phyloP scores from a whole-genome alignment of 495 filamentous ascomycete genomes.

The Neurospora discreta region DNA sequence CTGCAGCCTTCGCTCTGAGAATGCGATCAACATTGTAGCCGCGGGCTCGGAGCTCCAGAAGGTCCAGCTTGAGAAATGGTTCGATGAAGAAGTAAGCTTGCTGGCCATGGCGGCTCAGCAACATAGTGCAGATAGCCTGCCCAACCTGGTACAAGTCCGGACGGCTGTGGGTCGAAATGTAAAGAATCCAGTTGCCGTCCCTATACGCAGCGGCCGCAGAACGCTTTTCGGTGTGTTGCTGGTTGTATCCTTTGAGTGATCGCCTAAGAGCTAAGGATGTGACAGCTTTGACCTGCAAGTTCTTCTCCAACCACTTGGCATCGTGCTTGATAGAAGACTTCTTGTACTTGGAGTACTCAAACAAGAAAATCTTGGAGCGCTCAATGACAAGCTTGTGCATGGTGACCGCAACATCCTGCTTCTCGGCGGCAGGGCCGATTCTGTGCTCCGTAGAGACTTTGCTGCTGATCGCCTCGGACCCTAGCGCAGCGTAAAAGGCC shows the following conservation, averaged over 20 bases:
- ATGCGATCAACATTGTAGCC: slow-evolving; percentile 95
- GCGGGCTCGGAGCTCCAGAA: slow-evolving; percentile 63
- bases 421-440: slow-evolving; percentile 36
- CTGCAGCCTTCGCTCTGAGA: slow-evolving; percentile 68
- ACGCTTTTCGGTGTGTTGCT: slow-evolving; percentile 56
- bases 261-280: slow-evolving; percentile 61
- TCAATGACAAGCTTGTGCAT: slow-evolving; percentile 74
- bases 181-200: slow-evolving; percentile 25
- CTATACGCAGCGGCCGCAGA: slow-evolving; percentile 45
- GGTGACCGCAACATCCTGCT: slow-evolving; percentile 39
- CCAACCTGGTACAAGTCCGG: slow-evolving; percentile 85
- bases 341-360: slow-evolving; percentile 48
- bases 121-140: slow-evolving; percentile 62
- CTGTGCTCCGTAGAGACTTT: slow-evolving; percentile 50
- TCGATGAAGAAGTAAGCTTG: slow-evolving; percentile 80
- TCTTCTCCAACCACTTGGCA: slow-evolving; percentile 78
- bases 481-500: slow-evolving; percentile 62
- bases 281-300: slow-evolving; percentile 67
- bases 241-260: slow-evolving; percentile 53
- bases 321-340: slow-evolving; percentile 71
- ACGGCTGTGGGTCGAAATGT: slow-evolving; percentile 41
- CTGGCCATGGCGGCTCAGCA: slow-evolving; percentile 74
- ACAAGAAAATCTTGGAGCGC: slow-evolving; percentile 74
- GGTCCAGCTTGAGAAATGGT: slow-evolving; percentile 65
- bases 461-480: slow-evolving; percentile 44